These are phyloP conservation scores for Triticum aestivum DNA, from an alignment of 176 grass and related monocot genomes.

Conservation along the genomic window DNA sequence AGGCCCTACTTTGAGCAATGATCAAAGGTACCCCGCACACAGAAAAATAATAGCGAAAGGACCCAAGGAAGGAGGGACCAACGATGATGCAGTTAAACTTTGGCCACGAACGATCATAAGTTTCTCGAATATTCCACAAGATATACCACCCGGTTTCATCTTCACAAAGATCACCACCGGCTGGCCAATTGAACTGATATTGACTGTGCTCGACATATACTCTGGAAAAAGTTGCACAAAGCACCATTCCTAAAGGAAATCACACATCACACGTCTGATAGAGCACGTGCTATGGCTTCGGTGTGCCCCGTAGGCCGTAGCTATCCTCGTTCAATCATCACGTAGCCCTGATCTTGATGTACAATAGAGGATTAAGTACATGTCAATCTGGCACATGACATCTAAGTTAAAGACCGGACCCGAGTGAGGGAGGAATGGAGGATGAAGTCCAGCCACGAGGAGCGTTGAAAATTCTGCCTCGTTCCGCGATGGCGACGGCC, in stretches of 20 bases:
- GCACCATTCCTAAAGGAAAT: neutral
- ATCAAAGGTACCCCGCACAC: too few species aligned
- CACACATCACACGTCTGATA: neutral
- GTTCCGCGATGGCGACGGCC: constrained; percentile 2
- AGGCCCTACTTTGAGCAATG: too few species aligned
- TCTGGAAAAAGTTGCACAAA: neutral
- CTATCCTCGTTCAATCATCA: neutral
- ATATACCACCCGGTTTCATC: neutral
- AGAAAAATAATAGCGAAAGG: too few species aligned
- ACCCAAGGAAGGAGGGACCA: too few species aligned
- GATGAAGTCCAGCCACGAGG: neutral
- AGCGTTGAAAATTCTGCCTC: neutral
- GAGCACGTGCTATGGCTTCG: neutral
- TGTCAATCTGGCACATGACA: neutral
- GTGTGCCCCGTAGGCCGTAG: neutral
- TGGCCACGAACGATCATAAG: neutral
- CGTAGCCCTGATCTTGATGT: neutral
- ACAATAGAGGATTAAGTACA: neutral
- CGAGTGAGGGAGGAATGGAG: neutral
- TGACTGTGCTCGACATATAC: neutral
- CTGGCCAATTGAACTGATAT: neutral
- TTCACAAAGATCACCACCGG: neutral
- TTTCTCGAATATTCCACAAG: neutral
- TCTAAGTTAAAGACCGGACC: neutral
- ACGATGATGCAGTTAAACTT: too few species aligned